Conservation (phyloP, 352 stramenopile species). For the Globisporangium rhizosaccharum region DNA sequence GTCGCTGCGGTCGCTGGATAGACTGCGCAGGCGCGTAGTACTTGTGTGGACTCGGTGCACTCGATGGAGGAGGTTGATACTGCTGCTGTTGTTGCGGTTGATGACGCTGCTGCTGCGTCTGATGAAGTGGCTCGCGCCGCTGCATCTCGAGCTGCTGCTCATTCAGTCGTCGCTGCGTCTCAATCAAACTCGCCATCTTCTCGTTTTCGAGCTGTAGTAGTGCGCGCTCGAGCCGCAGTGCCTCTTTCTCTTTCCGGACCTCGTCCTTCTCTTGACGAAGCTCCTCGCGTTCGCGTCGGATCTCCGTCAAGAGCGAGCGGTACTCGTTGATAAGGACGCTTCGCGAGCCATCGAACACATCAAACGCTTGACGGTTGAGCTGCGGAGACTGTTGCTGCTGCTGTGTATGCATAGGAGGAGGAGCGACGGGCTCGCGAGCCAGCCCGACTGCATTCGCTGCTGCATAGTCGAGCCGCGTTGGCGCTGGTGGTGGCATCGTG, state of each 20-base stretch:
- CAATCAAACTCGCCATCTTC: constrained; percentile 55
- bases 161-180: constrained; percentile 49
- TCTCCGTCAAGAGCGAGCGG: constrained; percentile 51
- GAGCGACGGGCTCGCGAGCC: neutral
- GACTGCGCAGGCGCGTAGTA: constrained; percentile 2
- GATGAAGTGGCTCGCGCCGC: constrained; percentile 6
- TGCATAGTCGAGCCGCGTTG: constrained; percentile 8
- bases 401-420: neutral
- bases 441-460: constrained; percentile 9
- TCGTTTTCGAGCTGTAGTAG: constrained; percentile 75
- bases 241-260: constrained; percentile 58
- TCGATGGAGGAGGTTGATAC: neutral
- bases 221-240: constrained; percentile 59
- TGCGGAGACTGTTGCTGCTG: constrained; percentile 8
- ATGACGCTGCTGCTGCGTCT: constrained; percentile 14
- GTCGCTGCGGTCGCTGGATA: constrained; percentile 5
- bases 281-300: constrained; percentile 68
- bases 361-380: constrained; percentile 4
- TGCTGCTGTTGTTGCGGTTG: neutral
- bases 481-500: constrained; percentile 20
- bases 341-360: constrained; percentile 6
- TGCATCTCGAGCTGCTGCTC: constrained; percentile 51
- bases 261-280: constrained; percentile 66
- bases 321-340: constrained; percentile 55
- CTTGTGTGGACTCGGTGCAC: neutral